Evolutionary conservation across 768 basidiomycete genomes (phyloP).

Genomic region (Tricholoma sp.): DNA sequence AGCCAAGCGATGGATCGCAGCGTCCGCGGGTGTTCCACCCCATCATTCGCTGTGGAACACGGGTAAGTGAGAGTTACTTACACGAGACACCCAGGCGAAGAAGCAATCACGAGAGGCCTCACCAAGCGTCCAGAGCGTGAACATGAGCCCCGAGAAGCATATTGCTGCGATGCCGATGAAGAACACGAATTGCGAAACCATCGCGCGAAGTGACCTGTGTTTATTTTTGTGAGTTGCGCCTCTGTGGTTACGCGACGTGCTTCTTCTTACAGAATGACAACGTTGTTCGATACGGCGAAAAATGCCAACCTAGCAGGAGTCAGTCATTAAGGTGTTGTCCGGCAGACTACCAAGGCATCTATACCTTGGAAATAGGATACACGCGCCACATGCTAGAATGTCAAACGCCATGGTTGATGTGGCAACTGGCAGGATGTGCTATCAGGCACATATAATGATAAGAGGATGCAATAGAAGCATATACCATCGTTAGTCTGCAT

Average conservation of each 20-base stretch:
- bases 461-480: constrained; percentile 3
- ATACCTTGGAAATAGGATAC: constrained; percentile 79
- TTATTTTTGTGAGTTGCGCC: neutral
- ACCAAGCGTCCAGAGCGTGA: constrained; percentile 46
- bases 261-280: constrained; percentile 67
- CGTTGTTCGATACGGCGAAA: constrained; percentile 74
- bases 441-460: neutral
- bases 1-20: constrained; percentile 68
- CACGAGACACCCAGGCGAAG: neutral
- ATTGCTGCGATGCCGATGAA: constrained; percentile 74
- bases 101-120: neutral
- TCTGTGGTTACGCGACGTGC: neutral
- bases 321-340: neutral
- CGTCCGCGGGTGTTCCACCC: constrained; percentile 19
- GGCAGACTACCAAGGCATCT: neutral
- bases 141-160: constrained; percentile 75
- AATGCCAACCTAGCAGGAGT: constrained; percentile 56
- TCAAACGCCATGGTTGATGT: constrained; percentile 73
- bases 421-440: constrained; percentile 23
- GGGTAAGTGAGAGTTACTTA: neutral
- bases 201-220: constrained; percentile 68
- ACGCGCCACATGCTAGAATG: constrained; percentile 78
- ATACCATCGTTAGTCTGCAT: constrained; percentile 49
- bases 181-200: constrained; percentile 76
- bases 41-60: constrained; percentile 22